Evolutionary conservation across 1,284 basidiomycete species (phyloP).

Genomic region (Boletus calvinii): DNA sequence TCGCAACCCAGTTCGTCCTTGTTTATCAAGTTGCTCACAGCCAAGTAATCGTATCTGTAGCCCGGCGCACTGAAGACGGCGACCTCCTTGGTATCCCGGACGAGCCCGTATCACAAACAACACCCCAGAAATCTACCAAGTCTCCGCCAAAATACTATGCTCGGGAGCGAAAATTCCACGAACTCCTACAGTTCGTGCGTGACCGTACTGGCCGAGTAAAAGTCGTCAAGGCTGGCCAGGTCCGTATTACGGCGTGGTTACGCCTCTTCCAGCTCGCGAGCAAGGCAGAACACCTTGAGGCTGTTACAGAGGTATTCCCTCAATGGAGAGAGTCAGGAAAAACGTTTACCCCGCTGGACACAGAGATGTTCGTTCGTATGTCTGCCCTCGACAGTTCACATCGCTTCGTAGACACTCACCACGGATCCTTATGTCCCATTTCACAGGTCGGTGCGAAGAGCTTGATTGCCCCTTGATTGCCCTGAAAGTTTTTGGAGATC

Average conservation of each 20-base stretch:
- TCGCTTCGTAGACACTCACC: neutral
- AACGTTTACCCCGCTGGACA: constrained; percentile 38
- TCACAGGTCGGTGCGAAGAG: constrained; percentile 58
- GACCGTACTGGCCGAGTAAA: constrained; percentile 32
- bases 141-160: neutral
- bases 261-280: constrained; percentile 51
- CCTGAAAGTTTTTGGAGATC: constrained; percentile 58
- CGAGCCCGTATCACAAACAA: constrained; percentile 2
- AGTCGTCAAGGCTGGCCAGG: constrained; percentile 31
- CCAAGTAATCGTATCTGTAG: constrained; percentile 14
- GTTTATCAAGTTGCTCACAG: neutral
- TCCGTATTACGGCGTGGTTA: constrained; percentile 39
- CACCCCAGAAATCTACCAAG: neutral
- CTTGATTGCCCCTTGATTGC: constrained; percentile 55
- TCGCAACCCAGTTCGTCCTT: constrained; percentile 21
- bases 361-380: constrained; percentile 51
- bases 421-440: neutral
- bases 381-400: constrained; percentile 16
- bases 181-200: constrained; percentile 28
- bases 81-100: constrained; percentile 12
- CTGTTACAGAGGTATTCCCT: constrained; percentile 45
- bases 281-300: constrained; percentile 45
- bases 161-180: constrained; percentile 26
- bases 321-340: constrained; percentile 46
- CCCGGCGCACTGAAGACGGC: constrained; percentile 9